phyloP scores from a whole-genome alignment of 2,329 filamentous ascomycete genomes.

The Botryotinia convoluta region DNA sequence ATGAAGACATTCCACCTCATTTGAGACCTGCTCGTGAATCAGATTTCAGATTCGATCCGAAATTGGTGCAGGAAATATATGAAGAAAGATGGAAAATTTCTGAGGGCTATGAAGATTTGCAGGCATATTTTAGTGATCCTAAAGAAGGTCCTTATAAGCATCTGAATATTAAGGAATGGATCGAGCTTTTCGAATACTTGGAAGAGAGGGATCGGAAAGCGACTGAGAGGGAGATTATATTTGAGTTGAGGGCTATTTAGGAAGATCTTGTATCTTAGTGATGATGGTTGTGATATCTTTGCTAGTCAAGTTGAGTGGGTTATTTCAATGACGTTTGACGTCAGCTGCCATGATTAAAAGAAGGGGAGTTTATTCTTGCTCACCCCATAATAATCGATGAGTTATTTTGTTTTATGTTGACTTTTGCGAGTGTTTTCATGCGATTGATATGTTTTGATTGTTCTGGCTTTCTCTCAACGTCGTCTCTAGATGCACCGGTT shows the following conservation, averaged over 20 bases:
- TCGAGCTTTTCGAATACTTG: background rate
- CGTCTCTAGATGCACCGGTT: background rate
- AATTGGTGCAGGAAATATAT: background rate
- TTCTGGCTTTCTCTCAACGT: background rate
- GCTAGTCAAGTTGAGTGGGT: background rate
- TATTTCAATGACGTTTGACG: background rate
- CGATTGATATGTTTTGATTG: background rate
- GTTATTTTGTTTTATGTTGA: background rate
- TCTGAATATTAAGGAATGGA: background rate
- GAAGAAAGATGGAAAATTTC: constrained; percentile 1
- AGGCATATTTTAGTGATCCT: background rate
- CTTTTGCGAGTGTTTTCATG: background rate
- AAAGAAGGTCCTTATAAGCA: constrained; percentile 4
- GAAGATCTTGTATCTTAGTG: background rate
- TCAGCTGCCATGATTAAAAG: background rate
- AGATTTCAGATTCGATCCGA: background rate
- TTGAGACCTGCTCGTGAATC: background rate
- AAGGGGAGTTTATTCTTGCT: background rate
- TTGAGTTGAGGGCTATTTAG: background rate
- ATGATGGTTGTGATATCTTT: background rate
- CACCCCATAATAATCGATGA: background rate
- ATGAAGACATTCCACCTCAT: background rate
- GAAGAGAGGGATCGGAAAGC: background rate
- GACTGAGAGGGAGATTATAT: background rate
- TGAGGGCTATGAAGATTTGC: background rate